Conservation (phyloP, 2,329 filamentous ascomycete species). For the Pseudogymnoascus verrucosus region DNA sequence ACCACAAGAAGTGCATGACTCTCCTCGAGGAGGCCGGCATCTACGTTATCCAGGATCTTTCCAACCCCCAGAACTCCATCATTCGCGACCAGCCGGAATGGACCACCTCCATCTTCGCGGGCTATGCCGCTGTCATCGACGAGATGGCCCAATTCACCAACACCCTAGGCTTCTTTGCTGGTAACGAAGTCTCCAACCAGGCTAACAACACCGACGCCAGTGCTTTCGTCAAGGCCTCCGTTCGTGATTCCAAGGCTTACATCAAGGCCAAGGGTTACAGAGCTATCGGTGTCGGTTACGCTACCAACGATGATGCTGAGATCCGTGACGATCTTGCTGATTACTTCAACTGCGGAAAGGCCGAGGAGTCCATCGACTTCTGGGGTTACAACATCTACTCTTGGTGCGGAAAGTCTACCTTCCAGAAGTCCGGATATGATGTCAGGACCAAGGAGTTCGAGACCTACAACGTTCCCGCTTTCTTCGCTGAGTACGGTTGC, state of each 20-base stretch:
- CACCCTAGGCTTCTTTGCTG: constrained; percentile 93
- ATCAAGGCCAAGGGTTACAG: constrained; percentile 75
- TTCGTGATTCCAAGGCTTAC: constrained; percentile 92
- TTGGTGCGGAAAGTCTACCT: constrained; percentile 86
- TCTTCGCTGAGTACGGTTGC: constrained; percentile 99
- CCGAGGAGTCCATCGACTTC: constrained; percentile 71
- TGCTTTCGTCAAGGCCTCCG: constrained; percentile 94
- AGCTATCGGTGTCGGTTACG: constrained; percentile 83
- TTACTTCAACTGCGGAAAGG: constrained; percentile 88
- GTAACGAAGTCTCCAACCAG: constrained; percentile 92
- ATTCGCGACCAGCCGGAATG: constrained; percentile 72
- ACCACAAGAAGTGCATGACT: constrained; percentile 81
- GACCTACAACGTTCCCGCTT: constrained; percentile 85
- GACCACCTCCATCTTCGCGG: constrained; percentile 68
- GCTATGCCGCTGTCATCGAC: constrained; percentile 81
- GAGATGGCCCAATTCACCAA: constrained; percentile 76
- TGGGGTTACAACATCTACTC: constrained; percentile 99
- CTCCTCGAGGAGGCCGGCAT: constrained; percentile 77
- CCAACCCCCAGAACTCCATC: constrained; percentile 75
- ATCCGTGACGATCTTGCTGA: constrained; percentile 76
- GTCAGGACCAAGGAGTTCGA: constrained; percentile 78
- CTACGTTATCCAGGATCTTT: constrained; percentile 89
- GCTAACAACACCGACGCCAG: constrained; percentile 82
- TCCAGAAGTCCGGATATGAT: constrained; percentile 68
- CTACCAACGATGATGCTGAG: constrained; percentile 81